These are phyloP conservation scores for Curvularia sp. DNA, from an alignment of 2,329 filamentous ascomycete species.

Conservation along the genomic window DNA sequence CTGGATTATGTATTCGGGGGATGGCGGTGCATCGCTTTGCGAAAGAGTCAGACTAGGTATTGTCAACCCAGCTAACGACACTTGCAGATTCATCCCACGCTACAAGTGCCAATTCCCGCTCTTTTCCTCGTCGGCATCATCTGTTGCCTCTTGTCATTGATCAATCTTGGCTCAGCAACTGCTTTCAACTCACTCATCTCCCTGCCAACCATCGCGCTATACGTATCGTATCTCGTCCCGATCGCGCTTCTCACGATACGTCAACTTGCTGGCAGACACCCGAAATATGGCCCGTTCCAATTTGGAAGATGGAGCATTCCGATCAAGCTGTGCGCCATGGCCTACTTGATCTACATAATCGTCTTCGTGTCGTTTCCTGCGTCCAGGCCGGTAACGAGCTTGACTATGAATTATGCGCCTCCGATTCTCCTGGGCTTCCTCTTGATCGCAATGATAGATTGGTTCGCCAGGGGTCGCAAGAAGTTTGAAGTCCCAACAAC, in stretches of 20 bases:
- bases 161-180: slow-evolving; percentile 50
- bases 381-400: slow-evolving; percentile 17
- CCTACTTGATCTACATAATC: slow-evolving; percentile 44
- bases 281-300: slow-evolving; percentile 36
- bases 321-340: slow-evolving; percentile 44
- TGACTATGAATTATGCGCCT: slow-evolving; percentile 29
- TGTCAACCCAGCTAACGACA: slow-evolving; percentile 5
- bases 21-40: background rate
- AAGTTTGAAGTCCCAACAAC: slow-evolving; percentile 23
- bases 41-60: background rate
- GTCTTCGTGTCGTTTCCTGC: slow-evolving; percentile 48
- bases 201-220: slow-evolving; percentile 29
- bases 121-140: slow-evolving; percentile 36
- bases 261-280: slow-evolving; percentile 18
- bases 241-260: slow-evolving; percentile 35
- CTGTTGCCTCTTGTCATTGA: slow-evolving; percentile 46
- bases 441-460: slow-evolving; percentile 24
- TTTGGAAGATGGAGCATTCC: slow-evolving; percentile 44
- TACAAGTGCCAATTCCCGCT: slow-evolving; percentile 29
- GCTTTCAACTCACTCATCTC: slow-evolving; percentile 52
- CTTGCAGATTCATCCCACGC: slow-evolving; percentile 25
- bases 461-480: slow-evolving; percentile 23
- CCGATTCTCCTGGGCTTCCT: slow-evolving; percentile 21
- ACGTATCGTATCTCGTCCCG: slow-evolving; percentile 35
- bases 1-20: background rate